These are phyloP conservation scores for Fusarium nanum DNA, from an alignment of 2,329 filamentous ascomycete species.

Conservation along the genomic window DNA sequence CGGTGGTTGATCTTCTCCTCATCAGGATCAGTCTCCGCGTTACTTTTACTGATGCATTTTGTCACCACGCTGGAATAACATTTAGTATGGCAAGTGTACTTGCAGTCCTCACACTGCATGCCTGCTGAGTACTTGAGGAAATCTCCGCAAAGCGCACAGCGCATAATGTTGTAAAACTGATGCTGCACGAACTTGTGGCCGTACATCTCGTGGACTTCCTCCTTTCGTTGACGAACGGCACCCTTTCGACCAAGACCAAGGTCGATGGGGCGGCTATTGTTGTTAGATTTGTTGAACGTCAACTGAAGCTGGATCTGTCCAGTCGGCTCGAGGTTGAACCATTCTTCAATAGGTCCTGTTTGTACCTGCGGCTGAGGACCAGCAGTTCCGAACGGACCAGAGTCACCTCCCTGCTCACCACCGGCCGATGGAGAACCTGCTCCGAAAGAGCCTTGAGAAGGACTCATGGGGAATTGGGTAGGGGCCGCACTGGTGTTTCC, in stretches of 20 bases:
- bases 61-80: conserved; percentile 97
- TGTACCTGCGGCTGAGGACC: conserved; percentile 62
- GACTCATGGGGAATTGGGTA: conserved; percentile 68
- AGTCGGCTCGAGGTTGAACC: conserved; percentile 96
- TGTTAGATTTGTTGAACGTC: conserved; percentile 91
- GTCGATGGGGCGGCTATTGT: conserved; percentile 84
- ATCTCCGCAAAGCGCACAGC: conserved; percentile 95
- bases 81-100: conserved; percentile 98
- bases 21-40: conserved; percentile 96
- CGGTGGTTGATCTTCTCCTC: conserved; percentile 99
- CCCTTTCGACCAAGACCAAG: conserved; percentile 93
- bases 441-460: conserved; percentile 58
- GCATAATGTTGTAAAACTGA: conserved; percentile 99
- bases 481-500: conserved; percentile 66
- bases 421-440: conserved; percentile 57
- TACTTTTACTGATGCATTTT: conserved; percentile 99
- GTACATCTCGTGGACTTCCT: conserved; percentile 98
- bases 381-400: conserved; percentile 50
- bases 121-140: conserved; percentile 98
- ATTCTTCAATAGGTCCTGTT: conserved; percentile 81
- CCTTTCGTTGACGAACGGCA: conserved; percentile 96
- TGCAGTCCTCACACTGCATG: conserved; percentile 99
- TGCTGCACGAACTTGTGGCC: conserved; percentile 99
- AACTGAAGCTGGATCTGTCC: conserved; percentile 92
- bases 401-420: conserved; percentile 48